phyloP scores from a whole-genome alignment of 768 basidiomycete genomes.

The Leccinum uliginosum region DNA sequence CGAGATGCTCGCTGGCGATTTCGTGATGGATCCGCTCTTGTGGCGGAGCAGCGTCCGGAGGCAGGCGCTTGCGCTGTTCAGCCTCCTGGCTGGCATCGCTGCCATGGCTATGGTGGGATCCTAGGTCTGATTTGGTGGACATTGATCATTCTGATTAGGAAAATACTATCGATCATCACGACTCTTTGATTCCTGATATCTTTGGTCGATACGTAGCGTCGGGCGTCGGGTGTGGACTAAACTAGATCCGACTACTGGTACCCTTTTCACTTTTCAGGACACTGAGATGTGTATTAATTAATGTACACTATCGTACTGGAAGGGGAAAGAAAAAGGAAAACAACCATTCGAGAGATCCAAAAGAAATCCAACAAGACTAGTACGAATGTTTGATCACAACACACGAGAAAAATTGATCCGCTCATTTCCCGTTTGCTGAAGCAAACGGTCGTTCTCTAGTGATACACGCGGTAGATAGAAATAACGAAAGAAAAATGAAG shows the following conservation, averaged over 20 bases:
- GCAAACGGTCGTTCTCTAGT: background rate
- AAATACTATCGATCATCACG: background rate
- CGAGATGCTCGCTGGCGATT: conserved; percentile 85
- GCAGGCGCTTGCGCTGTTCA: conserved; percentile 54
- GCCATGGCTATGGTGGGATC: conserved; percentile 60
- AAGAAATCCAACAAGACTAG: background rate
- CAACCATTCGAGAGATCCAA: background rate
- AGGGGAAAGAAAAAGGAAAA: background rate
- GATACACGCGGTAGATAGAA: background rate
- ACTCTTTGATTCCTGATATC: background rate
- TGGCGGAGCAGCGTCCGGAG: conserved; percentile 35
- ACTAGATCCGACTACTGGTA: background rate
- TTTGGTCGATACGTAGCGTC: background rate
- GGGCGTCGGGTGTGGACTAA: background rate
- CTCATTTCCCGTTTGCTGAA: conserved; percentile 1
- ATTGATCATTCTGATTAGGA: background rate
- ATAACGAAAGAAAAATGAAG: background rate
- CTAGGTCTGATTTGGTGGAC: background rate
- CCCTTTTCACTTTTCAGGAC: conserved; percentile 3
- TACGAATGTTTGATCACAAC: background rate
- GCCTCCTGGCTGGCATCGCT: conserved; percentile 55
- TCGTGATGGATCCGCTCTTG: conserved; percentile 63
- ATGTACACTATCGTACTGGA: background rate
- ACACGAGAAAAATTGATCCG: conserved; percentile 3
- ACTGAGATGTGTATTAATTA: background rate